Evolutionary conservation across 495 filamentous ascomycete species (phyloP).

Genomic region (Lasiosphaeriaceae sp.): DNA sequence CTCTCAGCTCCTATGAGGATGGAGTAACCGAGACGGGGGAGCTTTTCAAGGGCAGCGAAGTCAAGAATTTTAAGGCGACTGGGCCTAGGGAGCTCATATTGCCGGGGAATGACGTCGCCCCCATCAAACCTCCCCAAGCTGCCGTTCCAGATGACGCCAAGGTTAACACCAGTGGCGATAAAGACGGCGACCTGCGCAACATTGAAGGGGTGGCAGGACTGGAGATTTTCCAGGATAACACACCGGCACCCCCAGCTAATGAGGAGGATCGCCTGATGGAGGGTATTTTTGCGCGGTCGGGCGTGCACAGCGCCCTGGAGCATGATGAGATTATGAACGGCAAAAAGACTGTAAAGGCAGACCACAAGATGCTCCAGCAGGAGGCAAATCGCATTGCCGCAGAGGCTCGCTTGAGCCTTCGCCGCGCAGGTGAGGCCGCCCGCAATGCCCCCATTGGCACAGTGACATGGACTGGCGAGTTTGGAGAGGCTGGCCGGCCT

Average conservation of each 20-base stretch:
- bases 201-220: slow-evolving; percentile 40
- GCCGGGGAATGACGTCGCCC: slow-evolving; percentile 15
- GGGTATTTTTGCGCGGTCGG: slow-evolving; percentile 77
- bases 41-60: slow-evolving; percentile 79
- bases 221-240: slow-evolving; percentile 22
- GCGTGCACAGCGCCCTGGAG: slow-evolving; percentile 78
- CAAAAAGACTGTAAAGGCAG: slow-evolving; percentile 54
- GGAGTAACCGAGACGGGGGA: slow-evolving; percentile 75
- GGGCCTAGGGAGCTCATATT: slow-evolving; percentile 33
- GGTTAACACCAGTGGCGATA: slow-evolving; percentile 31
- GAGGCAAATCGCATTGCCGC: slow-evolving; percentile 78
- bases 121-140: neutral
- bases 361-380: slow-evolving; percentile 70
- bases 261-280: slow-evolving; percentile 72
- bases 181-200: slow-evolving; percentile 24
- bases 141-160: neutral
- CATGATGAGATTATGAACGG: slow-evolving; percentile 80
- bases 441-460: slow-evolving; percentile 70
- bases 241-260: slow-evolving; percentile 16
- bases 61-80: slow-evolving; percentile 50
- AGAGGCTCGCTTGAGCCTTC: slow-evolving; percentile 68
- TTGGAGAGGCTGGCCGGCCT: slow-evolving; percentile 66
- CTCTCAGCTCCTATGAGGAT: slow-evolving; percentile 64
- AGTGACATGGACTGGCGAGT: slow-evolving; percentile 88
- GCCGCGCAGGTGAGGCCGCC: slow-evolving; percentile 67